Base-by-base conservation (phyloP, 352 stramenopile species). In the Pythium coloratum region DNA sequence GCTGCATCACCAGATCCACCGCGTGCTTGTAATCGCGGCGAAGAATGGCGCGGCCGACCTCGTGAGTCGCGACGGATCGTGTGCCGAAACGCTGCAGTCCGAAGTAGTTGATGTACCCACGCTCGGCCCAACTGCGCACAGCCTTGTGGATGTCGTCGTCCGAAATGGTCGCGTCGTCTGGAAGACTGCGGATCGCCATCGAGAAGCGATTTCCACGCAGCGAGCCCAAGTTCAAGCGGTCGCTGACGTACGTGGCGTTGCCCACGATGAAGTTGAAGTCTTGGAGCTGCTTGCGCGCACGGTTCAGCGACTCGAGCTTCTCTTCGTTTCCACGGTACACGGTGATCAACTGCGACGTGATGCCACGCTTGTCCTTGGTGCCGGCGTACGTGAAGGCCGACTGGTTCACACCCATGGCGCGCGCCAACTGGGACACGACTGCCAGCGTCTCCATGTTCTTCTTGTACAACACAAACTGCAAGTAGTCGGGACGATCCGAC, bases 101-200 rank as follows among this genome's bases (percentile, higher is more conserved):
- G 81, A 99, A 99, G 81, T 99, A 99, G 71, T 99, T 99, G 69
- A 99, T 96, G 75, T 99, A 99, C 7, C 97, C 97, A 32, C 77
- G 69, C 6, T 64, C n/a, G 6, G 75, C 69, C 87, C 91, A 97
- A 54, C 72, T 91, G 12, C 76, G 64, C 38, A 97, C 82, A 0
- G 85, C 86, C n/a, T 66, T 65, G 46, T 91, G 71, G 55, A 96
- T 74, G 16, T 87, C 69, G 0, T 80, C 71, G 46, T 90, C 81
- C 13, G 85, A 82, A 10, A 98, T 77, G 8, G 78, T 64, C 4
- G 70, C 51, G 14, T 81, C 72, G 18, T 66, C 56, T 4, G 86
- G 86, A 33, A 98, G 76, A 64, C 98, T 97, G 33, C 97, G 87
- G 24, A 99, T 92, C 32, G 94, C 91, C 47, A 99, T 76, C 69